phyloP scores from a whole-genome alignment of 441 rosid species.

The Gossypium aridum region DNA sequence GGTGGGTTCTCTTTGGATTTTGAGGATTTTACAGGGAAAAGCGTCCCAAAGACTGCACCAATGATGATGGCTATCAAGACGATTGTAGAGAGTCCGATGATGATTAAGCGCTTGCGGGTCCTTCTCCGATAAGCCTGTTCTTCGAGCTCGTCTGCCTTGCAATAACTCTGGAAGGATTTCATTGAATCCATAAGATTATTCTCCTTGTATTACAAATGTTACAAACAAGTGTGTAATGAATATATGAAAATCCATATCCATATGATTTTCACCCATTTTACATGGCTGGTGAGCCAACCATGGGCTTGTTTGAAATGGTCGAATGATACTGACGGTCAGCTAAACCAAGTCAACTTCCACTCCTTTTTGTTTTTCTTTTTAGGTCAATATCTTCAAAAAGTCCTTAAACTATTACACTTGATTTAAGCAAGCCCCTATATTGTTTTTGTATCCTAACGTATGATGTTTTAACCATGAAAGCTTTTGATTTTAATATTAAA shows the following conservation, averaged over 20 bases:
- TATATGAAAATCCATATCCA: neutral
- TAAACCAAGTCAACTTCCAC: too few relatives aligned
- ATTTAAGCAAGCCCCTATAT: too few relatives aligned
- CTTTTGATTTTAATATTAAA: too few relatives aligned
- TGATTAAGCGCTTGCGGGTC: slow-evolving; percentile 20
- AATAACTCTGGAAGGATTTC: slow-evolving; percentile 19
- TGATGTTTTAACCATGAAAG: too few relatives aligned
- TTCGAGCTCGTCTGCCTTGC: slow-evolving; percentile 22
- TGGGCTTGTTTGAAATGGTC: too few relatives aligned
- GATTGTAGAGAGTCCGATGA: slow-evolving; percentile 16
- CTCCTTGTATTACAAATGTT: neutral
- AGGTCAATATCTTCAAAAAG: too few relatives aligned
- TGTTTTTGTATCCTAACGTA: too few relatives aligned
- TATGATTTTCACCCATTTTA: neutral
- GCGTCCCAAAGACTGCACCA: slow-evolving; percentile 5
- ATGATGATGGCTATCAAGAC: slow-evolving; percentile 12
- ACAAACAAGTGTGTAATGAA: neutral
- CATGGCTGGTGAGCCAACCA: neutral
- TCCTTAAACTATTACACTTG: too few relatives aligned
- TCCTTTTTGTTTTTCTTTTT: too few relatives aligned
- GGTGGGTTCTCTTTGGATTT: neutral
- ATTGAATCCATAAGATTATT: slow-evolving; percentile 12
- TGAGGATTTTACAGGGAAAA: slow-evolving; percentile 1
- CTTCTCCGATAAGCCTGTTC: slow-evolving; percentile 21
- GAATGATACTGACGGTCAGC: too few relatives aligned